A percentile compares a stretch with the other conserved stretches of the same genome.
Conservation (phyloP, 1,284 basidiomycete genomes). For the Thelephora terrestris region DNA sequence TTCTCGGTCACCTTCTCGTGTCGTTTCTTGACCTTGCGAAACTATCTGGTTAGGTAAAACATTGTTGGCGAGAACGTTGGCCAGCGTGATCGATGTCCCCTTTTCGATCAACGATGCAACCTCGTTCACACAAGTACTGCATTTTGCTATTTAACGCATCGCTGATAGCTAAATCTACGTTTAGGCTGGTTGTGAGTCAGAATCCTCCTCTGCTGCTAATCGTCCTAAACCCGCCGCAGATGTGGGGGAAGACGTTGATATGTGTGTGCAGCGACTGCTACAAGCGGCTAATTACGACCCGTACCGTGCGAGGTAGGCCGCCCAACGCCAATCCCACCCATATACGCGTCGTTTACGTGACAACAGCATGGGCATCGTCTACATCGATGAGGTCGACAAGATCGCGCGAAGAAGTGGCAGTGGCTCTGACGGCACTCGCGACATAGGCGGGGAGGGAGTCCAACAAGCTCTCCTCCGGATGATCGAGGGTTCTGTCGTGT, state of each 20-base stretch:
- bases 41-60: slow-evolving; percentile 63
- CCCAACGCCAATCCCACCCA: neutral
- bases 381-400: slow-evolving; percentile 96
- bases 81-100: slow-evolving; percentile 81
- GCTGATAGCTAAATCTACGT: slow-evolving; percentile 5
- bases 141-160: slow-evolving; percentile 4
- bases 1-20: slow-evolving; percentile 6
- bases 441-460: slow-evolving; percentile 94
- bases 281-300: slow-evolving; percentile 86
- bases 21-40: slow-evolving; percentile 12
- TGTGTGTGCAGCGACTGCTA: slow-evolving; percentile 74
- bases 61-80: slow-evolving; percentile 75
- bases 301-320: slow-evolving; percentile 54
- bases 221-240: slow-evolving; percentile 35
- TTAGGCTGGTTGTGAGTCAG: slow-evolving; percentile 65
- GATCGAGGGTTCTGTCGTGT: slow-evolving; percentile 86
- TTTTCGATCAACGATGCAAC: slow-evolving; percentile 87
- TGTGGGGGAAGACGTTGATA: slow-evolving; percentile 92
- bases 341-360: neutral
- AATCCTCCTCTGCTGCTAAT: slow-evolving; percentile 12
- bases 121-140: slow-evolving; percentile 57
- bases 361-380: slow-evolving; percentile 79
- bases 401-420: slow-evolving; percentile 62
- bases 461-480: slow-evolving; percentile 88
- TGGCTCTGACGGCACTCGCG: slow-evolving; percentile 69